Conservation (phyloP, 139 green algal species). For the Gonium pectorale region DNA sequence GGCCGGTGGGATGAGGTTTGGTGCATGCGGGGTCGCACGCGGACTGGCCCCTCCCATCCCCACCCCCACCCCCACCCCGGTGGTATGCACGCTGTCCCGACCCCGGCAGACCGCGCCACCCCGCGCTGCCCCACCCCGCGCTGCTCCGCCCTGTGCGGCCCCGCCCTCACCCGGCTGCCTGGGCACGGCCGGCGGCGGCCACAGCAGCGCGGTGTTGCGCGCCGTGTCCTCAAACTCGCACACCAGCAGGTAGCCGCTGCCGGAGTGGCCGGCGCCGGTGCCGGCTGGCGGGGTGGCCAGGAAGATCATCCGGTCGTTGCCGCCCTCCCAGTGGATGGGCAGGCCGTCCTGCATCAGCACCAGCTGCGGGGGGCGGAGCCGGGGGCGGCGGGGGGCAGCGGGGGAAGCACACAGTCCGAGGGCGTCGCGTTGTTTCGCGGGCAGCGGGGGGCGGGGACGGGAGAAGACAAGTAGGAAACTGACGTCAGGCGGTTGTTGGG, state of each 20-base stretch:
- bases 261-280: neutral
- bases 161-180: constrained; percentile 6
- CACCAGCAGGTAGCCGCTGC: constrained; percentile 4
- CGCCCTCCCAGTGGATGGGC: constrained; percentile 33
- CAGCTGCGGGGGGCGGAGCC: neutral
- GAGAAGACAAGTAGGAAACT: too few species aligned
- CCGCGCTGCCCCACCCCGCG: too few species aligned
- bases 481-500: too few species aligned
- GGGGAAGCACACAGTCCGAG: too few species aligned
- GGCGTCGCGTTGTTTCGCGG: too few species aligned
- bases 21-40: too few species aligned
- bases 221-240: constrained; percentile 14
- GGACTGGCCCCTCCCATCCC: too few species aligned
- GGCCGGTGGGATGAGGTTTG: too few species aligned
- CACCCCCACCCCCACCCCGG: too few species aligned
- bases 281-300: constrained; percentile 7
- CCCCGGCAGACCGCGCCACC: too few species aligned
- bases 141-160: too few species aligned
- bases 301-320: constrained; percentile 36
- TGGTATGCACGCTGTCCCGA: too few species aligned
- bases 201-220: constrained; percentile 15
- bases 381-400: neutral
- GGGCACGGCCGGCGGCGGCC: constrained; percentile 3
- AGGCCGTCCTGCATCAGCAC: constrained; percentile 37
- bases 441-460: neutral